These are phyloP conservation scores for Zygotorulaspora danielsina DNA, from an alignment of 805 yeast genomes.

Conservation along the genomic window DNA sequence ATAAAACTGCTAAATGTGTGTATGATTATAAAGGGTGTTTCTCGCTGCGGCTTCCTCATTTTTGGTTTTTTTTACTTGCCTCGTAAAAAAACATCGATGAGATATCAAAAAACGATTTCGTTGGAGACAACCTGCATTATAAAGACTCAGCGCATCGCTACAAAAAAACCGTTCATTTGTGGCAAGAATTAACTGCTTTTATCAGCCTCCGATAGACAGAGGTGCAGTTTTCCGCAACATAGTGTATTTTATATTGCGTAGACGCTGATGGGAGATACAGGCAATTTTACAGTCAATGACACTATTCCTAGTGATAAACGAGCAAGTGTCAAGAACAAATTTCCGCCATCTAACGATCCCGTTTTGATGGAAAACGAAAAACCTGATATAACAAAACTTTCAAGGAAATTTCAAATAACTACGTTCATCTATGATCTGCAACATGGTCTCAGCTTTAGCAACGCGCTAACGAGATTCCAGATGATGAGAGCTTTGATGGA, in stretches of 20 bases:
- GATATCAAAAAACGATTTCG: not conserved
- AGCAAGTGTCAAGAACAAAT: no score
- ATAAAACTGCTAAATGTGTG: not conserved
- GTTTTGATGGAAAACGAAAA: not conserved
- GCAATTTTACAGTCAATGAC: not conserved
- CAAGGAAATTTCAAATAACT: constrained; percentile 28
- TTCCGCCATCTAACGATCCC: no score
- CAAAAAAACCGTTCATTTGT: no score
- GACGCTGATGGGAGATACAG: not conserved
- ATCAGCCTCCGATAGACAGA: no score
- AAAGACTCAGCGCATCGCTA: no score
- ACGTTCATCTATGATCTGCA: constrained; percentile 36
- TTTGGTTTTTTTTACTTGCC: not conserved
- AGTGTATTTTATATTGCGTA: not conserved
- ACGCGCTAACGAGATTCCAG: constrained; percentile 52
- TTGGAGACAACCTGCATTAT: not conserved
- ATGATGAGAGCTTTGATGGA: constrained; percentile 33
- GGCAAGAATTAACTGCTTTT: no score
- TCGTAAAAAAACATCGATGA: constrained; percentile 2
- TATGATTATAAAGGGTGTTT: not conserved
- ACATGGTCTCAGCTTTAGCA: constrained; percentile 46
- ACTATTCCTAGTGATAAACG: not conserved
- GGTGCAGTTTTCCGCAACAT: not conserved
- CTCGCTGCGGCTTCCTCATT: not conserved
- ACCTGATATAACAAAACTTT: constrained; percentile 5